These are phyloP conservation scores for Dissophora ornata DNA, from an alignment of 192 early-diverging fungal genomes.

Conservation along the genomic window DNA sequence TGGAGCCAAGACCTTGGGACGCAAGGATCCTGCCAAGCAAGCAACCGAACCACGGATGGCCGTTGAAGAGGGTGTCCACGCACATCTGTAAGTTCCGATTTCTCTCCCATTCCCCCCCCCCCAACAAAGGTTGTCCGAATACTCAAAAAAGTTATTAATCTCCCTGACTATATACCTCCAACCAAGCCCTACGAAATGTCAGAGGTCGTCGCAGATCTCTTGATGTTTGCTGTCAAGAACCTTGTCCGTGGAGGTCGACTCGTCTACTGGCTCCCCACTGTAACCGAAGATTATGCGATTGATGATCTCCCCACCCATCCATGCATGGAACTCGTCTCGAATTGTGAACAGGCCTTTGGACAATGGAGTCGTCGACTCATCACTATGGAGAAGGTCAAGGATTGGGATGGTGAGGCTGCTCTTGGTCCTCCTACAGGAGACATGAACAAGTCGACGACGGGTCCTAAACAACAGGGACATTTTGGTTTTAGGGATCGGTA, in stretches of 20 bases:
- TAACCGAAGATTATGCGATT: slow-evolving; percentile 84
- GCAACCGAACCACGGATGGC: slow-evolving; percentile 53
- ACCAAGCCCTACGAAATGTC: slow-evolving; percentile 96
- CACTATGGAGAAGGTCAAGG: slow-evolving; percentile 90
- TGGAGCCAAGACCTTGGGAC: slow-evolving; percentile 91
- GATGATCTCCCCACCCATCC: slow-evolving; percentile 89
- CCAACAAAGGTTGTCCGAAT: too few relatives aligned
- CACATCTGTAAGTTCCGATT: slow-evolving; percentile 53
- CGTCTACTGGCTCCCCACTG: slow-evolving; percentile 96
- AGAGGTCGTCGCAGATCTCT: slow-evolving; percentile 84
- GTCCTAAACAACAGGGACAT: slow-evolving; percentile 25
- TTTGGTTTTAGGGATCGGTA: slow-evolving; percentile 51
- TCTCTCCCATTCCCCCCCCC: background rate
- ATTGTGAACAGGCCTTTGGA: slow-evolving; percentile 96
- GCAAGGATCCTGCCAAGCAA: slow-evolving; percentile 63
- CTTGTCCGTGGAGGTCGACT: slow-evolving; percentile 86
- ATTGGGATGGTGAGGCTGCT: slow-evolving; percentile 39
- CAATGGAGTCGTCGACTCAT: slow-evolving; percentile 92
- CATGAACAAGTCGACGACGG: slow-evolving; percentile 52
- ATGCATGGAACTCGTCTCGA: slow-evolving; percentile 81
- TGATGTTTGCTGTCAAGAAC: slow-evolving; percentile 83
- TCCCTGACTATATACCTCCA: slow-evolving; percentile 84
- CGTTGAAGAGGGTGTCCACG: slow-evolving; percentile 55
- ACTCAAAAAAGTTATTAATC: too few relatives aligned
- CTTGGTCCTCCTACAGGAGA: slow-evolving; percentile 37